Evolutionary conservation across 1,284 basidiomycete genomes (phyloP).

Genomic region (Leccinum variabile): DNA sequence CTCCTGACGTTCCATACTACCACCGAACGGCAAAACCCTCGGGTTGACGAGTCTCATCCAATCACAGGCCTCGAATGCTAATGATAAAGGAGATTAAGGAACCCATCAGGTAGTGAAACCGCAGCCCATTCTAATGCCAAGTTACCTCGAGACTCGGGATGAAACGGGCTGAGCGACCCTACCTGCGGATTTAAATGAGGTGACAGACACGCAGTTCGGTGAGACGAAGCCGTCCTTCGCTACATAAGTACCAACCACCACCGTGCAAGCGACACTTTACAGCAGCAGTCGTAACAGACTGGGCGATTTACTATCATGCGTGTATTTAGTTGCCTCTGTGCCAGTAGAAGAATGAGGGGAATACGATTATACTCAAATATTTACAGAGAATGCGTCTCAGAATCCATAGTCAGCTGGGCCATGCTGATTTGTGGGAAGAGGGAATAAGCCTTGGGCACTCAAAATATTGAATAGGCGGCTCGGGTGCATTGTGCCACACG

Average conservation of each 20-base stretch:
- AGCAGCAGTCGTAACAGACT: background rate
- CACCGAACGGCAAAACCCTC: background rate
- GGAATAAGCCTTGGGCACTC: background rate
- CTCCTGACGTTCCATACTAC: too few species aligned
- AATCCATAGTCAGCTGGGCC: background rate
- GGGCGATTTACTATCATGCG: background rate
- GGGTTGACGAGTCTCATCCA: background rate
- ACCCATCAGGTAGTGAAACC: too few species aligned
- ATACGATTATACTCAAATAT: background rate
- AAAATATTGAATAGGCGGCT: too few species aligned
- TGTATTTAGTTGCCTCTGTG: background rate
- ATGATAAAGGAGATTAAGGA: background rate
- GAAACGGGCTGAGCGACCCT: too few species aligned
- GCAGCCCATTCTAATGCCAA: too few species aligned
- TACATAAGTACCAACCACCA: background rate
- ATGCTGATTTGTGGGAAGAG: background rate
- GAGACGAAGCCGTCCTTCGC: too few species aligned
- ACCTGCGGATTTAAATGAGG: too few species aligned
- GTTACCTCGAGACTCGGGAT: too few species aligned
- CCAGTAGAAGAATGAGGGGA: background rate
- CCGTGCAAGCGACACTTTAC: background rate
- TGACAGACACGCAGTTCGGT: too few species aligned
- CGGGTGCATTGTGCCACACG: too few species aligned
- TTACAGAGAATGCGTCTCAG: background rate
- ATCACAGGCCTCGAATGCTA: background rate